Evolutionary conservation across 1,284 basidiomycete species (phyloP).

Genomic region (Jaminaea rosea): DNA sequence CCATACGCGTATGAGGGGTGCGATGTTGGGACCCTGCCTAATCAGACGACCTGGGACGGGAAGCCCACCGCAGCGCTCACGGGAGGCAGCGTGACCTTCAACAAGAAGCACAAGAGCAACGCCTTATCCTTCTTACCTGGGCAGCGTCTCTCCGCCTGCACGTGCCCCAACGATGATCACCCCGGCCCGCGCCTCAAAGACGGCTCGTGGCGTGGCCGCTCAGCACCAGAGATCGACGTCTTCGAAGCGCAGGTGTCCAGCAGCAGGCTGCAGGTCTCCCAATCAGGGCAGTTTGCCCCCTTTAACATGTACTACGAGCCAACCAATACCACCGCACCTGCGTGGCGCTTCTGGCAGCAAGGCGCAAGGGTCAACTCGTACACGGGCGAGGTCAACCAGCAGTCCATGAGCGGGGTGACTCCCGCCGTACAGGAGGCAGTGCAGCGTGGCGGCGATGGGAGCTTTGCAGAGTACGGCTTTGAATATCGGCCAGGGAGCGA

Average conservation of each 20-base stretch:
- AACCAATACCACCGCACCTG: conserved; percentile 35
- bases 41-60: conserved; percentile 33
- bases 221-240: conserved; percentile 77
- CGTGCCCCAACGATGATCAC: conserved; percentile 32
- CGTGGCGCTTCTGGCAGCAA: conserved; percentile 11
- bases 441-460: conserved; percentile 11
- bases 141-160: conserved; percentile 37
- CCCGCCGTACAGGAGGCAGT: conserved; percentile 30
- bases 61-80: conserved; percentile 37
- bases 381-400: conserved; percentile 38
- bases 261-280: conserved; percentile 25
- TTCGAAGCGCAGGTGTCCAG: conserved; percentile 57
- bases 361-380: conserved; percentile 33
- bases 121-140: conserved; percentile 27
- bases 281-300: conserved; percentile 39
- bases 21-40: conserved; percentile 32
- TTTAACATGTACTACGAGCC: conserved; percentile 47
- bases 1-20: conserved; percentile 49
- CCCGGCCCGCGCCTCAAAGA: conserved; percentile 36
- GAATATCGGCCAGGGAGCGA: conserved; percentile 50
- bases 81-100: conserved; percentile 28
- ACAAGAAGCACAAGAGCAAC: no score
- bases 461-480: conserved; percentile 53
- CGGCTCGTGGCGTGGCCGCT: conserved; percentile 50
- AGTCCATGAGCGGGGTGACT: conserved; percentile 38